These are phyloP conservation scores for Thyridium curvatum DNA, from an alignment of 2,329 filamentous ascomycete genomes.

Conservation along the genomic window DNA sequence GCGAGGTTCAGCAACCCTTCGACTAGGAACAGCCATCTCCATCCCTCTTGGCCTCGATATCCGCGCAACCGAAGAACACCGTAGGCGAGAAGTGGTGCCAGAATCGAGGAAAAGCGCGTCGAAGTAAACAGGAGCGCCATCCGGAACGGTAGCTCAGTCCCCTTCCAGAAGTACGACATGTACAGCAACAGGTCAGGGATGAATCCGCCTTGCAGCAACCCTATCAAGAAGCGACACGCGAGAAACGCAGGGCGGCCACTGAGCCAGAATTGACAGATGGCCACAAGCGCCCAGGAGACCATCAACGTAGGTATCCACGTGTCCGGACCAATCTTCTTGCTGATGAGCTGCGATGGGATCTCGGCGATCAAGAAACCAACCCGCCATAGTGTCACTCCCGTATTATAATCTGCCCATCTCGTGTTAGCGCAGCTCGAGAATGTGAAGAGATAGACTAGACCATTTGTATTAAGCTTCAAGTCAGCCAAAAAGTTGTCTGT, in stretches of 20 bases:
- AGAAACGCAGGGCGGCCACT: slow-evolving; percentile 19
- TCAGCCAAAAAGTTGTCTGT: background rate
- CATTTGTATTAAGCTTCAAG: too few relatives aligned
- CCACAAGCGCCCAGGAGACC: slow-evolving; percentile 24
- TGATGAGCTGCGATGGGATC: slow-evolving; percentile 54
- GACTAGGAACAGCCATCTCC: slow-evolving; percentile 44
- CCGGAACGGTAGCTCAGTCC: slow-evolving; percentile 22
- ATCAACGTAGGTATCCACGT: slow-evolving; percentile 29
- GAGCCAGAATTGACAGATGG: slow-evolving; percentile 22
- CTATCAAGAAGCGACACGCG: too few relatives aligned
- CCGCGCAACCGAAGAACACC: slow-evolving; percentile 25
- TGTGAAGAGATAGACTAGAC: too few relatives aligned
- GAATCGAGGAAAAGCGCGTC: slow-evolving; percentile 19
- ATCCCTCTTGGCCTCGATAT: slow-evolving; percentile 22
- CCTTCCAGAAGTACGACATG: slow-evolving; percentile 26
- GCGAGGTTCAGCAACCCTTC: slow-evolving; percentile 42
- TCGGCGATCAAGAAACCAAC: slow-evolving; percentile 50
- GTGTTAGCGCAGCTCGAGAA: slow-evolving; percentile 7
- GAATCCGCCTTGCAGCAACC: too few relatives aligned
- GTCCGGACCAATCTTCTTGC: slow-evolving; percentile 39
- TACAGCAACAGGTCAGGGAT: slow-evolving; percentile 26
- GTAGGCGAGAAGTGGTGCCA: slow-evolving; percentile 24
- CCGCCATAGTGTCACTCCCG: slow-evolving; percentile 48
- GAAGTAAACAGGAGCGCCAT: slow-evolving; percentile 26
- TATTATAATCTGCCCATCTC: slow-evolving; percentile 49